phyloP scores from a whole-genome alignment of 371 early-diverging fungal genomes.

The Mucor piriformis region DNA sequence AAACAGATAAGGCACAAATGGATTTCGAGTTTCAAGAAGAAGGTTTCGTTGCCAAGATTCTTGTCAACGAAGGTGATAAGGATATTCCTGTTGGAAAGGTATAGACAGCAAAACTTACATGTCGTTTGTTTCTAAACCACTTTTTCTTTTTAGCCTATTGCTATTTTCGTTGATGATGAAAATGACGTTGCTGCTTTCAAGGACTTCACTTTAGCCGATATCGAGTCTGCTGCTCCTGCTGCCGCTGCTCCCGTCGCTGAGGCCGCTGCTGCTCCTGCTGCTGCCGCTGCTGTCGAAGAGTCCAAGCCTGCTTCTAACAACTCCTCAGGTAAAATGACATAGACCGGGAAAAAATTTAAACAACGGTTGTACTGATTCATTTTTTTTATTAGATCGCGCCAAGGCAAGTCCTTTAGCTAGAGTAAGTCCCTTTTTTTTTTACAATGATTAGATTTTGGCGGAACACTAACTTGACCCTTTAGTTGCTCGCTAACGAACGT shows the following conservation, averaged over 20 bases:
- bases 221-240: slow-evolving; percentile 40
- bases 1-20: slow-evolving; percentile 99
- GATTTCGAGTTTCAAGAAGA: slow-evolving; percentile 99
- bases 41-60: slow-evolving; percentile 94
- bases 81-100: slow-evolving; percentile 81
- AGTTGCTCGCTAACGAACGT: slow-evolving; percentile 84
- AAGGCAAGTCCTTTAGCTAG: slow-evolving; percentile 85
- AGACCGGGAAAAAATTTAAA: background rate
- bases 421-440: slow-evolving; percentile 29
- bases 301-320: slow-evolving; percentile 14
- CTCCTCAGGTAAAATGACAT: background rate
- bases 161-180: slow-evolving; percentile 89
- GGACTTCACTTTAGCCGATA: slow-evolving; percentile 60
- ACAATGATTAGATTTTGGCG: too few relatives aligned
- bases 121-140: background rate
- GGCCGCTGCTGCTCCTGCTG: background rate
- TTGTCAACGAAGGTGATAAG: slow-evolving; percentile 85
- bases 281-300: background rate
- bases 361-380: too few relatives aligned
- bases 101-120: slow-evolving; percentile 4
- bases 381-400: slow-evolving; percentile 19
- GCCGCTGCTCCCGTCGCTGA: slow-evolving; percentile 44
- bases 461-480: too few relatives aligned
- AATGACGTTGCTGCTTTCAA: slow-evolving; percentile 87
- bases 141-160: slow-evolving; percentile 71